Conservation (phyloP, 148 eudicot genomes). For the Mesembryanthemum crystallinum region DNA sequence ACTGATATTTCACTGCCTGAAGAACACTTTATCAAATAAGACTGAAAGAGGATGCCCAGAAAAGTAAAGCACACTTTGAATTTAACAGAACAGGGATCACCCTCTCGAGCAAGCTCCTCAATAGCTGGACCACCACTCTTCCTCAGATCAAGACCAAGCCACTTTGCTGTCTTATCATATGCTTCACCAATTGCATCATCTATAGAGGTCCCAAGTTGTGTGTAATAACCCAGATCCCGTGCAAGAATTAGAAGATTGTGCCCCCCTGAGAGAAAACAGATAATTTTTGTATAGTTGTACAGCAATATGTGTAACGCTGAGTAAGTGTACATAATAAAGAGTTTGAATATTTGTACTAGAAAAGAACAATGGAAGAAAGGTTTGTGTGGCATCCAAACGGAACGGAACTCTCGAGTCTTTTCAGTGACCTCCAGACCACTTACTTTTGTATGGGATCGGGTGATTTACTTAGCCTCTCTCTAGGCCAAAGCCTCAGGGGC, state of each 20-base stretch:
- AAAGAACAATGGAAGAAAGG: not conserved
- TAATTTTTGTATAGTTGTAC: not conserved
- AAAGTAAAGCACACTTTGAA: slow-evolving; percentile 46
- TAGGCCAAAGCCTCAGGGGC: too few species aligned
- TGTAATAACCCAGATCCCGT: slow-evolving; percentile 77
- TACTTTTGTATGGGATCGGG: too few species aligned
- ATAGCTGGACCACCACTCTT: slow-evolving; percentile 93
- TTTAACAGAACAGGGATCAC: slow-evolving; percentile 66
- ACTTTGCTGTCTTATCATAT: slow-evolving; percentile 92
- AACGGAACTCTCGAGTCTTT: too few species aligned
- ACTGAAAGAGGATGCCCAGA: not conserved
- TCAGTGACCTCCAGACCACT: too few species aligned
- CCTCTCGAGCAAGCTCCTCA: slow-evolving; percentile 93
- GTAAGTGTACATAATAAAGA: not conserved
- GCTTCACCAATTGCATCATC: slow-evolving; percentile 99
- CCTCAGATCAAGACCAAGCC: slow-evolving; percentile 99
- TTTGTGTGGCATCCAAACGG: too few species aligned
- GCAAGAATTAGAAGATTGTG: slow-evolving; percentile 93
- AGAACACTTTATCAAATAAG: too few species aligned
- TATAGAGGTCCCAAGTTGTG: slow-evolving; percentile 90
- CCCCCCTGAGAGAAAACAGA: slow-evolving; percentile 56
- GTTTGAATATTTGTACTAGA: not conserved
- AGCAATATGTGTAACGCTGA: not conserved
- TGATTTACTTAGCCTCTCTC: too few species aligned
- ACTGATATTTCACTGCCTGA: not conserved